Evolutionary conservation across 371 early-diverging fungal species (phyloP), one percentile per base, ranked within the genome.

Genomic region (Spraguea lophii): DNA sequence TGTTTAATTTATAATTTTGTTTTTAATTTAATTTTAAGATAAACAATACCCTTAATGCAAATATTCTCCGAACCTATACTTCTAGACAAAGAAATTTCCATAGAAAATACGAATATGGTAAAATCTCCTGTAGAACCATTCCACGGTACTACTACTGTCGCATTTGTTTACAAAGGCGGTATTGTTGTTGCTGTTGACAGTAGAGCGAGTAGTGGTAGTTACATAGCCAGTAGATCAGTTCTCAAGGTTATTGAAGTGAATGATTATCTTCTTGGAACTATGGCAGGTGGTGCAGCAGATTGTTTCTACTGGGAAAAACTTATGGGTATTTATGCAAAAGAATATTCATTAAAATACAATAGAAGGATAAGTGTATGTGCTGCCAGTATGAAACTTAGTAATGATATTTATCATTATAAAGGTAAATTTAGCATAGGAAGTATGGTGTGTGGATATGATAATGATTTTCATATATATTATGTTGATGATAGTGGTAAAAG

Each of bases 211-310:
- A 77, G 85, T 63, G 99, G 99, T 61, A 77, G 80, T 40, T 89
- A 91, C 63, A 93, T 99, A 70, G 90, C 90, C 30, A 87, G 91
- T 15, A 87, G 87, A 70, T 82, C 83, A 22, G 94, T 97, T 22
- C 88, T 92, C 61, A 99, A 99, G 75, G 88, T 97, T 17, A 94
- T 97, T 65, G 91, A 94, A 70, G 90, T 99, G 63, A 97, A 95
- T 71, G 88, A 88, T 35, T 88, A 88, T 69, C 74, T 99, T 43
- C 76, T 97, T 54, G 97, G 97, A 38, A 97, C 98, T 19, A 89
- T 97, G 91, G 97, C 99, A 32, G 99, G 99, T 56, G 95, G 99
- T 73, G 99, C 99, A 21, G 97, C 97, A n/a, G 99, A 99, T 70
- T 97, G 98, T 75, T 81, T 79, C 45, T 97, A 80, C 73, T 97